Evolutionary conservation across 495 filamentous ascomycete genomes (phyloP).

Genomic region (Chaetomium fimeti): DNA sequence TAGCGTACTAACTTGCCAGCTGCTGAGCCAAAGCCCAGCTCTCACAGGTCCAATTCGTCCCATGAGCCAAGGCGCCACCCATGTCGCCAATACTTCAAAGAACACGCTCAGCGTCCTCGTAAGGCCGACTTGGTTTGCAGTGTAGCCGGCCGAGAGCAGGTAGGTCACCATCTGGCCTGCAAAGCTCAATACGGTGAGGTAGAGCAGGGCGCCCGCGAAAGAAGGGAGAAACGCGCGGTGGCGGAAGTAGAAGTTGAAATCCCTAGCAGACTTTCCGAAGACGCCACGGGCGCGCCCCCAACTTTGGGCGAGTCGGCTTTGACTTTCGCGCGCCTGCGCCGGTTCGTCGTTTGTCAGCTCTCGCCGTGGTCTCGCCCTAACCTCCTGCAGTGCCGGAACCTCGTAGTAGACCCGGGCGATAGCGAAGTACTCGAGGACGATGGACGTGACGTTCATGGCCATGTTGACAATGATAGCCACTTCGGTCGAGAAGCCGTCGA

Average conservation of each 20-base stretch:
- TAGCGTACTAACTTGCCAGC: slow-evolving; percentile 59
- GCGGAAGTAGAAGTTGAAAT: slow-evolving; percentile 42
- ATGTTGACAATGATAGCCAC: slow-evolving; percentile 41
- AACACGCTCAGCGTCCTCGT: slow-evolving; percentile 39
- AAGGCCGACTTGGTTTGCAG: slow-evolving; percentile 40
- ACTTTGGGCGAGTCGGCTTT: neutral
- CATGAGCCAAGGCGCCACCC: slow-evolving; percentile 52
- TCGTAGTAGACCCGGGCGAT: slow-evolving; percentile 48
- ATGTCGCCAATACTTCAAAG: slow-evolving; percentile 53
- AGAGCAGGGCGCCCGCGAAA: slow-evolving; percentile 54
- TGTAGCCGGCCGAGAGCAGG: slow-evolving; percentile 47
- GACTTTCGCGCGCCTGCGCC: neutral
- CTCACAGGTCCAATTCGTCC: slow-evolving; percentile 55
- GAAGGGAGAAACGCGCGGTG: slow-evolving; percentile 54
- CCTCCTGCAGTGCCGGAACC: slow-evolving; percentile 21
- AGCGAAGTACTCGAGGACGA: slow-evolving; percentile 56
- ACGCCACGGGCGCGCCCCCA: neutral
- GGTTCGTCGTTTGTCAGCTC: neutral
- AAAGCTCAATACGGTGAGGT: slow-evolving; percentile 61
- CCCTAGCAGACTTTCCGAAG: neutral
- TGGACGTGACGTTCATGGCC: slow-evolving; percentile 42
- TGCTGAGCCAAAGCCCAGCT: slow-evolving; percentile 62
- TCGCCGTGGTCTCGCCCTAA: neutral
- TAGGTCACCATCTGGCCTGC: slow-evolving; percentile 61
- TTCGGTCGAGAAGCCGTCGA: slow-evolving; percentile 37